Evolutionary conservation across 176 grass and related monocot species (phyloP).

Genomic region (Triticum dicoccoides): DNA sequence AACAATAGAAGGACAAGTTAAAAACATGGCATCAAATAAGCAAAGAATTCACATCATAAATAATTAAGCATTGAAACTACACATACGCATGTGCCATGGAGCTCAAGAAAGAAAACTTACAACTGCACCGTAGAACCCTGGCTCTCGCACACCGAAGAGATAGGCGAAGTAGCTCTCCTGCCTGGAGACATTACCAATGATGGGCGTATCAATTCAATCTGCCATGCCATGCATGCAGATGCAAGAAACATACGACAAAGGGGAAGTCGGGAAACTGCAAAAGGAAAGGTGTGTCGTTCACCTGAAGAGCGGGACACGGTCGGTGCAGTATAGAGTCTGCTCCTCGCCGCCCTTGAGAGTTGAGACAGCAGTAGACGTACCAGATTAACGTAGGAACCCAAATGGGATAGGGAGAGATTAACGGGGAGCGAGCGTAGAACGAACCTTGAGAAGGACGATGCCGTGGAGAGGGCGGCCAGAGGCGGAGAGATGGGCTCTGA

Average conservation of each 20-base stretch:
- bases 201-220: background rate
- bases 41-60: background rate
- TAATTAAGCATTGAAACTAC: too few relatives aligned
- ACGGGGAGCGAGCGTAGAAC: too few relatives aligned
- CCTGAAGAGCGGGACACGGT: slow-evolving; percentile 69
- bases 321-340: slow-evolving; percentile 53
- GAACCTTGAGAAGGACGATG: slow-evolving; percentile 63
- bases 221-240: background rate
- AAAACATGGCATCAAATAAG: background rate
- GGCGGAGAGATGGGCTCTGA: slow-evolving; percentile 50
- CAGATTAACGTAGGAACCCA: too few relatives aligned
- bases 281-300: background rate
- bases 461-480: slow-evolving; percentile 44
- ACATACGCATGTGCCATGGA: too few relatives aligned
- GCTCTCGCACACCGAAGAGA: slow-evolving; percentile 78
- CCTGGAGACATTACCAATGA: slow-evolving; percentile 36
- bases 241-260: background rate
- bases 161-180: slow-evolving; percentile 97
- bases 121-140: slow-evolving; percentile 75
- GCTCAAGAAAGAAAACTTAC: slow-evolving; percentile 37
- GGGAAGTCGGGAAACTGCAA: too few relatives aligned
- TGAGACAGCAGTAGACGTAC: background rate
- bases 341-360: slow-evolving; percentile 56
- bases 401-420: too few relatives aligned
- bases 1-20: slow-evolving; percentile 25